Conservation (phyloP, 129 eudicot species). For the Sambucus nigra region DNA sequence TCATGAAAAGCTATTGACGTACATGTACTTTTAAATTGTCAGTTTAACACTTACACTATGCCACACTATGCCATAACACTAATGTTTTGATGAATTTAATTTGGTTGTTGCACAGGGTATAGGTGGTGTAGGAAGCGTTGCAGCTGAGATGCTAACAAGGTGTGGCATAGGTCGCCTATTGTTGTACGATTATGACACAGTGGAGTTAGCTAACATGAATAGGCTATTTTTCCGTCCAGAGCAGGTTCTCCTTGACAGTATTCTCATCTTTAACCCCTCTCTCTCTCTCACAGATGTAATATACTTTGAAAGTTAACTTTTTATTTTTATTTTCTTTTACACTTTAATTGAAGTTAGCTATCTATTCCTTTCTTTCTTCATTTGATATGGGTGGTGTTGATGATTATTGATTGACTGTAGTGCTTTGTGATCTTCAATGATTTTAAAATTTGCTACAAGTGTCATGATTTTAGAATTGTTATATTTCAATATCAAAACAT, state of each 20-base stretch:
- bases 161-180: constrained; percentile 95
- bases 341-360: too few relatives aligned
- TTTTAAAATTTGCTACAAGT: background rate
- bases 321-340: background rate
- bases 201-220: constrained; percentile 99
- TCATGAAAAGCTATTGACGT: background rate
- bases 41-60: background rate
- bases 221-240: constrained; percentile 96
- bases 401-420: background rate
- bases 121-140: constrained; percentile 99
- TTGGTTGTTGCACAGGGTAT: constrained; percentile 53
- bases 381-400: background rate
- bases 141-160: constrained; percentile 99
- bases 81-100: constrained; percentile 1
- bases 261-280: background rate
- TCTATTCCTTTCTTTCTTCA: background rate
- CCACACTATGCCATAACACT: background rate
- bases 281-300: background rate
- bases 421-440: background rate
- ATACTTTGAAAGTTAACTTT: background rate
- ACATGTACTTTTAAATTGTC: background rate
- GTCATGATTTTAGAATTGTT: background rate
- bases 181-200: constrained; percentile 94
- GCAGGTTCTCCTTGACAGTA: constrained; percentile 42
- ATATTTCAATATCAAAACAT: background rate